Percentiles rank a stretch among this genome's conserved stretches.
These are phyloP conservation scores for Sphenostylis stenocarpa DNA, from an alignment of 306 rosid genomes.

Conservation along the genomic window DNA sequence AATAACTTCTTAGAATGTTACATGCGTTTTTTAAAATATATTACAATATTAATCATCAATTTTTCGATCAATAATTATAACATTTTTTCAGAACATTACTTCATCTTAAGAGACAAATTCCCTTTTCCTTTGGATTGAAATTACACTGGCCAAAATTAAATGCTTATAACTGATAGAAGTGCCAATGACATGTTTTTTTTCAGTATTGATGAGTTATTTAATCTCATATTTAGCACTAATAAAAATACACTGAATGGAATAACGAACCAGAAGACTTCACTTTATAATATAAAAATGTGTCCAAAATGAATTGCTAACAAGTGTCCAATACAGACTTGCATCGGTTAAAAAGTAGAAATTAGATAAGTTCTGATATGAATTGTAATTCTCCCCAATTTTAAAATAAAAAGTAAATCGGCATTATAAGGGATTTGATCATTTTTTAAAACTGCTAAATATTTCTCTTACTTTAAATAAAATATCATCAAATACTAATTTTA, in stretches of 20 bases:
- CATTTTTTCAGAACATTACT: not conserved
- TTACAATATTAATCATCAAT: not conserved
- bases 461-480: not conserved
- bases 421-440: too few relatives aligned
- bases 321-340: not conserved
- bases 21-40: too few relatives aligned
- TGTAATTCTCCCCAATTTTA: not conserved
- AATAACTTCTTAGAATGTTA: not conserved
- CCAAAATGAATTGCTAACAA: not conserved
- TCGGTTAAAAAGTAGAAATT: not conserved
- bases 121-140: not conserved
- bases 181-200: not conserved
- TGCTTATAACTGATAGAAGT: too few relatives aligned
- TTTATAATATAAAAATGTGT: not conserved
- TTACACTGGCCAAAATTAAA: not conserved
- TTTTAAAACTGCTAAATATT: not conserved
- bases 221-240: not conserved
- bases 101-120: not conserved
- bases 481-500: not conserved
- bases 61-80: not conserved
- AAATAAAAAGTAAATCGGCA: not conserved
- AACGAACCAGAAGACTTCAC: too few relatives aligned
- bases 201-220: not conserved
- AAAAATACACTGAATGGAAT: too few relatives aligned
- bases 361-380: not conserved